Conservation (phyloP, 371 early-diverging fungal species). For the Mucor sp. region DNA sequence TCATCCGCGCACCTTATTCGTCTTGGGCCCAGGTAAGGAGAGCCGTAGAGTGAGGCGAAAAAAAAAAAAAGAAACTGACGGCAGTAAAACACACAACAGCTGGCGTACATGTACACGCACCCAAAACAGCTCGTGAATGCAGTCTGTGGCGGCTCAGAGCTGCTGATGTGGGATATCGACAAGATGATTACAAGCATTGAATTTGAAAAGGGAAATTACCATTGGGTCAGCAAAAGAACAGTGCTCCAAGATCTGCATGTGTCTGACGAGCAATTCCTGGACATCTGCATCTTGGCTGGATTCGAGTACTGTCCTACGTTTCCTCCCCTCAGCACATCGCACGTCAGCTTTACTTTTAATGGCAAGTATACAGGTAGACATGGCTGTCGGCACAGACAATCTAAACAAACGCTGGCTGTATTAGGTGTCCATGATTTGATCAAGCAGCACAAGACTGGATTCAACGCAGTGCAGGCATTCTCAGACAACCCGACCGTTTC, state of each 20-base stretch:
- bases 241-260: conserved; percentile 68
- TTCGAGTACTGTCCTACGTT: conserved; percentile 77
- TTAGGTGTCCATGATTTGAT: conserved; percentile 66
- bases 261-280: conserved; percentile 76
- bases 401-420: neutral
- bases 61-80: neutral
- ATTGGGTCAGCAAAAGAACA: conserved; percentile 67
- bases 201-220: conserved; percentile 68
- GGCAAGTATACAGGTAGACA: conserved; percentile 22
- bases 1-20: conserved; percentile 83
- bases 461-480: conserved; percentile 70
- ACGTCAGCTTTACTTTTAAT: conserved; percentile 65
- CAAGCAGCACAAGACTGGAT: conserved; percentile 72
- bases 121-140: conserved; percentile 72
- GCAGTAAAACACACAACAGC: conserved; percentile 31
- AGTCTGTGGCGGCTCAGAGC: conserved; percentile 71
- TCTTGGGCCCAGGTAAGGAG: conserved; percentile 78
- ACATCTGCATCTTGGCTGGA: conserved; percentile 83
- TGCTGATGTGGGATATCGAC: conserved; percentile 82
- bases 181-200: conserved; percentile 71
- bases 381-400: neutral
- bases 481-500: conserved; percentile 60
- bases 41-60: neutral
- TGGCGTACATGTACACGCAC: conserved; percentile 76
- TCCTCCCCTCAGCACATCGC: conserved; percentile 63